Evolutionary conservation across 306 rosid species (phyloP).

Genomic region (Psophocarpus tetragonolobus): DNA sequence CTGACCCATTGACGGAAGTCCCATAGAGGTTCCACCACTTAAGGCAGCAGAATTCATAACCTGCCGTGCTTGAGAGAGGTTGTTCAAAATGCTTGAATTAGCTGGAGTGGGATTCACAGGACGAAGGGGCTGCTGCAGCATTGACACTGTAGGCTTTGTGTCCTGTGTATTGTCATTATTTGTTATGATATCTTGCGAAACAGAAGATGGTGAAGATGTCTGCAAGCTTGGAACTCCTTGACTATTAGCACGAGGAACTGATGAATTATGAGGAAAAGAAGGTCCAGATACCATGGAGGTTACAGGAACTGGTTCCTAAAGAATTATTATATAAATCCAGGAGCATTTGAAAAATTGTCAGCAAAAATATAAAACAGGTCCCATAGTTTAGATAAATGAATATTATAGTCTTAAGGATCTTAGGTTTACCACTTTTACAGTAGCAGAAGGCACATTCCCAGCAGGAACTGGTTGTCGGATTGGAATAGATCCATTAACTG

Average conservation of each 20-base stretch:
- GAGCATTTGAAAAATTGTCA: slow-evolving; percentile 12
- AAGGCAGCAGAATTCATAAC: slow-evolving; percentile 76
- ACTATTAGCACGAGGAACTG: slow-evolving; percentile 69
- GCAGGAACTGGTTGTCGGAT: slow-evolving; percentile 71
- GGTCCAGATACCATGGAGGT: slow-evolving; percentile 78
- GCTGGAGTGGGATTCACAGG: slow-evolving; percentile 76
- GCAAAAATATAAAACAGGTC: slow-evolving; percentile 1
- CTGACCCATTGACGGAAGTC: slow-evolving; percentile 75
- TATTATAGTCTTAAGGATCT: slow-evolving; percentile 8
- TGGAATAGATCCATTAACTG: slow-evolving; percentile 79
- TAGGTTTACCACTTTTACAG: slow-evolving; percentile 81
- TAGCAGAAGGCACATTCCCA: slow-evolving; percentile 72
- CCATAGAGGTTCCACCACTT: slow-evolving; percentile 77
- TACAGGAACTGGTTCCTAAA: slow-evolving; percentile 86
- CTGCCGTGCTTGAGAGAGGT: slow-evolving; percentile 82
- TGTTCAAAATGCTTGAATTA: slow-evolving; percentile 79
- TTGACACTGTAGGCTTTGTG: slow-evolving; percentile 69
- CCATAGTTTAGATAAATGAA: slow-evolving; percentile 3
- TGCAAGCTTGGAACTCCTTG: slow-evolving; percentile 89
- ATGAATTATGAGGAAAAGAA: slow-evolving; percentile 61
- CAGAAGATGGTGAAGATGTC: slow-evolving; percentile 83
- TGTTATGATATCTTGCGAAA: slow-evolving; percentile 76
- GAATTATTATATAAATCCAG: slow-evolving; percentile 30
- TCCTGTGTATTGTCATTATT: slow-evolving; percentile 77
- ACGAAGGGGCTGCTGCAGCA: slow-evolving; percentile 70